Evolutionary conservation across 2,329 filamentous ascomycete genomes (phyloP), one percentile per base, ranked within the genome.

Genomic region (Beauveria bassiana): DNA sequence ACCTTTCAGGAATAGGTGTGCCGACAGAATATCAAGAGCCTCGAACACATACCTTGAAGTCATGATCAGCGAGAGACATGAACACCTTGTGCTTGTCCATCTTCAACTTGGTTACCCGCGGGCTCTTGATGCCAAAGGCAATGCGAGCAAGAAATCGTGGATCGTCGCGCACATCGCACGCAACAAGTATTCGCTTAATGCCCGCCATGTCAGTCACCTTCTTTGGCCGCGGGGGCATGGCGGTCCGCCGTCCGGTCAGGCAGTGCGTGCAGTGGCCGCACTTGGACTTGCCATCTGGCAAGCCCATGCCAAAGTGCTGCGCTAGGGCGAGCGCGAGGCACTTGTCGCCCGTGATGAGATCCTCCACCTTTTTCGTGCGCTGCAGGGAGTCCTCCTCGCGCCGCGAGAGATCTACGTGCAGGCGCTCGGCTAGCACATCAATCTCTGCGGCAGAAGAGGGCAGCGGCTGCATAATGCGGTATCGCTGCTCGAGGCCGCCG

Each of bases 101-200:
- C 67, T 79, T 82, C 58, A 84, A 68, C 43, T 73, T 69, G 5
- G 71, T 75, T 0, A 84, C 76, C 1, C 83, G 72, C 0, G 85
- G 85, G 65, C 82, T 87, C 50, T 74, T 75, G 67, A 87, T 86
- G 0, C 85, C 85, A 68, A 86, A 87, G 0, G 84, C 85, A 4
- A 87, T 72, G 22, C 81, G 76, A 0, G 85, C 82, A 31, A 87
- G 71, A 64, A 86, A 81, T 14, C 84, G 71, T 2, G 85, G 76
- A 67, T 88, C 85, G 52, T 87, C 81, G 2, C 81, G 74, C 1
- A 79, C 76, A 0, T 71, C 65, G 14, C 80, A 78, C 0, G 69
- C 73, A 0, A 69, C 63, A 1, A 87, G 70, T 0, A 87, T 71
- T 1, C 66, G 69, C 7, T 69, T 61, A 52, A 86, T 79, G 0